These are phyloP conservation scores for Chaetomiaceae sp. DNA, from an alignment of 2,329 filamentous ascomycete genomes.

Conservation along the genomic window DNA sequence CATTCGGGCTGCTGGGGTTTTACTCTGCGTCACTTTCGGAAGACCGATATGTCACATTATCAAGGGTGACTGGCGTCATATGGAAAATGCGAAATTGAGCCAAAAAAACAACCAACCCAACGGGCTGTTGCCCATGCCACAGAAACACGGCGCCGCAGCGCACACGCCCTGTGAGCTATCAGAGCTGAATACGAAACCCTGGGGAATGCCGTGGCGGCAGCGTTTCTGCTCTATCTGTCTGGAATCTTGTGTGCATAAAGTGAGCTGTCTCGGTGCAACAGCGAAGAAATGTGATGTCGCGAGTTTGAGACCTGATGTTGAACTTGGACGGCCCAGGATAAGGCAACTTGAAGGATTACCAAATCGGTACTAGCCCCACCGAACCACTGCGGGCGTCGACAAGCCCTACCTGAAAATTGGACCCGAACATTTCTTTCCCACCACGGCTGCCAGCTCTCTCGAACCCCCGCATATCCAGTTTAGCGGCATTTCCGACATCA, in stretches of 20 bases:
- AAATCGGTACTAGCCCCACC: conserved; percentile 20
- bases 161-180: conserved; percentile 16
- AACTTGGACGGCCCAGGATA: background rate
- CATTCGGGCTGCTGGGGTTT: conserved; percentile 54
- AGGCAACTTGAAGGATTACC: conserved; percentile 11
- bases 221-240: conserved; percentile 8
- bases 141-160: conserved; percentile 30
- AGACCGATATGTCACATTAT: conserved; percentile 62
- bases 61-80: conserved; percentile 62
- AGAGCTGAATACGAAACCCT: conserved; percentile 13
- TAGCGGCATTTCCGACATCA: conserved; percentile 25
- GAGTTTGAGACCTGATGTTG: background rate
- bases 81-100: conserved; percentile 56
- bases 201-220: conserved; percentile 12
- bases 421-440: conserved; percentile 28
- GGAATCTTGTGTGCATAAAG: background rate
- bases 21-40: conserved; percentile 53
- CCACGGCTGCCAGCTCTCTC: conserved; percentile 24
- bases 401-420: conserved; percentile 30
- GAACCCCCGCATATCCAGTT: conserved; percentile 25
- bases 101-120: conserved; percentile 28
- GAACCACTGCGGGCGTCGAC: conserved; percentile 9
- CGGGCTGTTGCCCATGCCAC: conserved; percentile 28
- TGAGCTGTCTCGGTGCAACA: background rate
- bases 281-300: background rate